Evolutionary conservation across 805 yeast species (phyloP).

Genomic region (Yamadazyma sp.): DNA sequence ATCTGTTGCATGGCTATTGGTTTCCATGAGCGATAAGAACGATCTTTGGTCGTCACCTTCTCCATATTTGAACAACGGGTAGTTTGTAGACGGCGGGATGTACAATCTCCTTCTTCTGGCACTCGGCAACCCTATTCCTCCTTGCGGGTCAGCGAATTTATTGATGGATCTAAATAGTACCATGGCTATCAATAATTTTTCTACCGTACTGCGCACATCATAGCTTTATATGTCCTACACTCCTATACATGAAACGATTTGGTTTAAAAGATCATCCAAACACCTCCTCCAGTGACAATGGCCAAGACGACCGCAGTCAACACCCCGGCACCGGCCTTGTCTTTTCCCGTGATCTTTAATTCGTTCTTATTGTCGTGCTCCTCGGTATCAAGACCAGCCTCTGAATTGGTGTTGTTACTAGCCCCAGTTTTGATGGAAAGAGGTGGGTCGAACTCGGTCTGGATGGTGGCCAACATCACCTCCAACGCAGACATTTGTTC

Average conservation of each 20-base stretch:
- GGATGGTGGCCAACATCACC: constrained; percentile 44
- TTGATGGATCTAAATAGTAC: constrained; percentile 42
- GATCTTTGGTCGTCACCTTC: constrained; percentile 46
- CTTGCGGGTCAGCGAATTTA: constrained; percentile 40
- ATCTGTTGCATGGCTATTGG: constrained; percentile 30
- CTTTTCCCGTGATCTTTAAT: constrained; percentile 56
- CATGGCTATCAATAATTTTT: no score
- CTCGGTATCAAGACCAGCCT: constrained; percentile 37
- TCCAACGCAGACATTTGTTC: constrained; percentile 83
- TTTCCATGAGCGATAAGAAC: constrained; percentile 40
- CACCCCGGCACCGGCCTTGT: constrained; percentile 88
- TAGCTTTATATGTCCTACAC: no score
- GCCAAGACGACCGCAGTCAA: constrained; percentile 75
- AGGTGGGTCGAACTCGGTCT: constrained; percentile 28
- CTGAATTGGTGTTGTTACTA: constrained; percentile 30
- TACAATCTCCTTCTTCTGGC: constrained; percentile 40
- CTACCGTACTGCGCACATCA: no score
- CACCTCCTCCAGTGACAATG: constrained; percentile 58
- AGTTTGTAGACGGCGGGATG: constrained; percentile 46
- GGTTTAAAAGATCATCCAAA: constrained; percentile 70
- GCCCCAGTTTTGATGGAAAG: constrained; percentile 38
- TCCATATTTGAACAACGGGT: constrained; percentile 43
- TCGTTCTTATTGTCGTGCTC: constrained; percentile 40
- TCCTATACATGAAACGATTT: no score
- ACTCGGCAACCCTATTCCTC: constrained; percentile 29